These are phyloP conservation scores for Jaapia argillacea DNA, from an alignment of 768 basidiomycete species.

Conservation along the genomic window DNA sequence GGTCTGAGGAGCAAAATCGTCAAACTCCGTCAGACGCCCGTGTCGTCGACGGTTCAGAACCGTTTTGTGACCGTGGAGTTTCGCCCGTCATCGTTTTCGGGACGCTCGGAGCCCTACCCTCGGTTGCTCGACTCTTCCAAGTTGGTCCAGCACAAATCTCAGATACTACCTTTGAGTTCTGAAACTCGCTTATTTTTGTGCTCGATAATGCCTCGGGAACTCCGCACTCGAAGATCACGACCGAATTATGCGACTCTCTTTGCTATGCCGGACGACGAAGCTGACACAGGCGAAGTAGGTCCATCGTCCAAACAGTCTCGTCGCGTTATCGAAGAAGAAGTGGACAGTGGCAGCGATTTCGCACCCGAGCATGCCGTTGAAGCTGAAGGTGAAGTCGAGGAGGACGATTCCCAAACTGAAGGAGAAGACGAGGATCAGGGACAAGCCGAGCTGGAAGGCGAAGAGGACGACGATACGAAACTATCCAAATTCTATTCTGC, in stretches of 20 bases:
- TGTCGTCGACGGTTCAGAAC: too few species aligned
- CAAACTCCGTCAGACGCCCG: too few species aligned
- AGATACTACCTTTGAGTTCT: too few species aligned
- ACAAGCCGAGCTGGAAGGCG: constrained; percentile 12
- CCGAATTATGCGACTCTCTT: constrained; percentile 37
- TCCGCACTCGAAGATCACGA: constrained; percentile 44
- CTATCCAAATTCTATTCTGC: constrained; percentile 10
- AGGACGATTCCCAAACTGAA: constrained; percentile 18
- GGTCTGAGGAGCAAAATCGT: too few species aligned
- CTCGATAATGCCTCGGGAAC: constrained; percentile 45
- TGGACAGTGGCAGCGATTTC: constrained; percentile 47
- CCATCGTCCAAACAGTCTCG: constrained; percentile 27
- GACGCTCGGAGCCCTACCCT: too few species aligned
- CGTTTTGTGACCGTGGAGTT: too few species aligned
- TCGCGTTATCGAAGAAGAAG: constrained; percentile 20
- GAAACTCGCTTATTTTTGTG: too few species aligned
- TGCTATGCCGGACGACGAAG: constrained; percentile 21
- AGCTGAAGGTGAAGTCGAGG: constrained; percentile 21
- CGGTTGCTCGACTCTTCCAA: too few species aligned
- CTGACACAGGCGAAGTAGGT: constrained; percentile 15
- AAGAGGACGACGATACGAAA: constrained; percentile 7
- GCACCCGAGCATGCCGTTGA: constrained; percentile 29
- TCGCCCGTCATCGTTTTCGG: too few species aligned
- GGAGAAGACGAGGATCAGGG: constrained; percentile 14
- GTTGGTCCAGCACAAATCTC: too few species aligned